These are phyloP conservation scores for Trichoderma endophyticum DNA, from an alignment of 2,329 filamentous ascomycete genomes.

Conservation along the genomic window DNA sequence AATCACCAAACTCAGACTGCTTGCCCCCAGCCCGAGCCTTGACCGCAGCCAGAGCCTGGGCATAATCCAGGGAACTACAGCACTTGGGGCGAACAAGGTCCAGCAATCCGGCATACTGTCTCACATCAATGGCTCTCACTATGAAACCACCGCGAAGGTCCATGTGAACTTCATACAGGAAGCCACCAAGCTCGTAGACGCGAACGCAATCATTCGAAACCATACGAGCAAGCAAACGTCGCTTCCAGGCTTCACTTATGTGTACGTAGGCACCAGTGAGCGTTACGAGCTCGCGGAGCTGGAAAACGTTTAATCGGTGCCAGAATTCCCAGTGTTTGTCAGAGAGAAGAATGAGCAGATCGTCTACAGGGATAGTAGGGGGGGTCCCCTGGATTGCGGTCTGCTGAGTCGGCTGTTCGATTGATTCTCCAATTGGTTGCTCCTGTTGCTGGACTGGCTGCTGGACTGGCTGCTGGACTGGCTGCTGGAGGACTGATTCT, in stretches of 20 bases:
- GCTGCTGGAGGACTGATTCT: too few relatives aligned
- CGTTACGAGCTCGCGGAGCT: not conserved
- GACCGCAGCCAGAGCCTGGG: not conserved
- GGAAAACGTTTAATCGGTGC: not conserved
- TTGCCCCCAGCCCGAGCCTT: not conserved
- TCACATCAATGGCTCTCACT: not conserved
- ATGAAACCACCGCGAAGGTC: not conserved
- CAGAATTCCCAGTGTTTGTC: not conserved
- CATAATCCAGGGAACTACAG: not conserved
- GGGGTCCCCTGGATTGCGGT: not conserved
- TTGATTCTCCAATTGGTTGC: too few relatives aligned
- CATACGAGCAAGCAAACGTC: not conserved
- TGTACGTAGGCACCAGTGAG: not conserved
- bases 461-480: too few relatives aligned
- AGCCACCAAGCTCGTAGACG: not conserved
- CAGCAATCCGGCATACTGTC: not conserved
- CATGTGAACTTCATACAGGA: not conserved
- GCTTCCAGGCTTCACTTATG: not conserved
- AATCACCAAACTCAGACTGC: not conserved
- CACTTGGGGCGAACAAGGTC: not conserved
- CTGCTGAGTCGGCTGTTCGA: not conserved
- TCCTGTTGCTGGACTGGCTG: not conserved
- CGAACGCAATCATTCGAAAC: not conserved
- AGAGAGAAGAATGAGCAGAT: not conserved
- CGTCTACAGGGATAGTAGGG: not conserved